Conservation (phyloP, 2,329 filamentous ascomycete species). For the Penicillium sp. region DNA sequence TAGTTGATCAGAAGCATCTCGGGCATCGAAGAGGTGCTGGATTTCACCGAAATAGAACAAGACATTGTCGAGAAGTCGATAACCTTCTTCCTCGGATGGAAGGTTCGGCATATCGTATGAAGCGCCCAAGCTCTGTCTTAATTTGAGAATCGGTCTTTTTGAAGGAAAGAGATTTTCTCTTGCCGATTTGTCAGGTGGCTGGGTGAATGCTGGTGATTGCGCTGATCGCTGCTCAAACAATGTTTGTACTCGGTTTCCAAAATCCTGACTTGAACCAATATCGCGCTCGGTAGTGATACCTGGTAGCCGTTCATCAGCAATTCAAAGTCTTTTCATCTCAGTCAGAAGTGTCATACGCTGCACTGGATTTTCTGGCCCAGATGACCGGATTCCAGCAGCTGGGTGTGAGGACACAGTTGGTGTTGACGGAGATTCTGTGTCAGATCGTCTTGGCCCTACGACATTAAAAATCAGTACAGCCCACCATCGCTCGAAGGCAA, state of each 20-base stretch:
- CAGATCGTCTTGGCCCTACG: neutral
- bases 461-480: neutral
- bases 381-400: too few relatives aligned
- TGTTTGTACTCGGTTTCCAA: slow-evolving; percentile 10
- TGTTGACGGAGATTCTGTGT: neutral
- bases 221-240: slow-evolving; percentile 6
- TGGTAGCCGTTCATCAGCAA: neutral
- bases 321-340: neutral
- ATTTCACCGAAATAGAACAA: slow-evolving; percentile 11
- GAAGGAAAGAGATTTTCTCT: neutral
- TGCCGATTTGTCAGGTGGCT: neutral
- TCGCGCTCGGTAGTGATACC: slow-evolving; percentile 8
- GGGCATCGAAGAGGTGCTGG: slow-evolving; percentile 13
- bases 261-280: slow-evolving; percentile 22
- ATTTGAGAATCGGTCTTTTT: neutral
- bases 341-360: neutral
- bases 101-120: neutral
- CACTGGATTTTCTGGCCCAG: neutral
- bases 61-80: slow-evolving; percentile 8
- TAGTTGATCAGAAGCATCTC: slow-evolving; percentile 10
- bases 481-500: too few relatives aligned
- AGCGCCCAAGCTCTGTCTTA: neutral
- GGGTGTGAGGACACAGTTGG: neutral
- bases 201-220: neutral
- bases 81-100: slow-evolving; percentile 2